Base-by-base conservation (phyloP, 306 rosid species). In the Pachyrhizus erosus region DNA sequence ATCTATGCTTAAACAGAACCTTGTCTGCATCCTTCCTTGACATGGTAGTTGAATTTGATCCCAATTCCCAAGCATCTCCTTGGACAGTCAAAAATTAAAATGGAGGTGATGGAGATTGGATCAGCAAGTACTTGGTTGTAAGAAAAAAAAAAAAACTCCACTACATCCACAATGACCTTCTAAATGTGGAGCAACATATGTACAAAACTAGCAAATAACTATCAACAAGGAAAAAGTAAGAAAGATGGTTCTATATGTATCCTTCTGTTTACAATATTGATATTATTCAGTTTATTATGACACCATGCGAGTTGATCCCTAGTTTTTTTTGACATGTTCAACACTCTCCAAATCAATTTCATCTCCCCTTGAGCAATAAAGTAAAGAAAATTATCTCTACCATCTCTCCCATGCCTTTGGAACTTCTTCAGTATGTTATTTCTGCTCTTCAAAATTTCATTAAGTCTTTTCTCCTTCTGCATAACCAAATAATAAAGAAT, bases 301-400 rank as follows among this genome's bases (percentile, higher is more conserved):
- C 98, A 93, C 98, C 98, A 93, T 48, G 82, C 75, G 10, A 93
- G 90, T 78, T 93, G 93, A 43, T 91, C 97, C 1, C 86, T 84
- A n/a, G 92, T 88, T 27, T 91, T 43, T 55, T 84, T 91, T 0
- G 92, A 85, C 94, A 93, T 90, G 85, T 85, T 91, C 24, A 93
- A 78, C 73, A 91, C 97, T 80, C 98, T 90, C 20, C 89, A 76
- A 6, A 89, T 90, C 76, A 93, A 83, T 82, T 83, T 93, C 89
- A 91, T 86, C 49, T 91, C 97, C 43, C 89, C 94, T 66, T 18
- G 73, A 39, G 51, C 9, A 4, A 20, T 37, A n/a, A 39, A 4
- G 51, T 67, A 39, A 67, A 20, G 51, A 21, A 67, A 18, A 18
- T 67, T 0, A 20, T 67, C 73, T 39, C 73, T 67, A 10, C 51